Base-by-base conservation (phyloP, 495 filamentous ascomycete genomes). In the Articulospora tetracladia region DNA sequence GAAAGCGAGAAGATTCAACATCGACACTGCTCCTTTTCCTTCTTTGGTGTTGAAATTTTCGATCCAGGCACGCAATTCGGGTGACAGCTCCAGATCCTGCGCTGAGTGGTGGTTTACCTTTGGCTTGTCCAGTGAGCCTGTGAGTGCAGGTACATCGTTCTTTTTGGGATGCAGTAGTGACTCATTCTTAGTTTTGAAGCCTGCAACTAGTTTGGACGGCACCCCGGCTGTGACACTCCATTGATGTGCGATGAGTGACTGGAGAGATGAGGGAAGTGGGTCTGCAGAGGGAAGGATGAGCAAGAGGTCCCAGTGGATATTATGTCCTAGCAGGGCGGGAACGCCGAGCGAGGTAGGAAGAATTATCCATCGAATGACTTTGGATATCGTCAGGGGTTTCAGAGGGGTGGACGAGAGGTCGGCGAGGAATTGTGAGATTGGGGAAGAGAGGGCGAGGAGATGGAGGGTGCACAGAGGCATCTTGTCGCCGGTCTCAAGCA, bases 1-100 rank as follows among this genome's bases (percentile, higher is more conserved):
- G 69, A 89, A 88, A 57, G 84, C 76, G 7, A 89, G 75, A n/a
- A 88, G 72, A 57, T 88, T 89, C n/a, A 88, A 70, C 85, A 87
- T 88, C 1, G 80, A 83, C 3, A 87, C 82, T 0, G 86, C 79
- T 10, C 79, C 76, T 8, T 66, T 44, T 20, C 74, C 71, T 26
- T 64, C 68, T 47, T 59, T 54, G 2, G 58, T 49, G 4, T 58
- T 62, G 26, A 72, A 61, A 26, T 41, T 15, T 1, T 68, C 58
- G 69, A 85, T 81, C 75, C 82, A 88, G 11, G 66, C 50, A 3
- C 71, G 63, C 0, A 87, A 72, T n/a, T 82, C 74, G 1, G 72
- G 68, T 13, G 75, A 76, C 15, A 85, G 66, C 66, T 86, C 82
- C 0, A 88, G 76, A 20, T 74, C 75, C 65, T 86, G 83, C 0